Conservation (phyloP, 139 green algal species). For the Nannochloris sp. region DNA sequence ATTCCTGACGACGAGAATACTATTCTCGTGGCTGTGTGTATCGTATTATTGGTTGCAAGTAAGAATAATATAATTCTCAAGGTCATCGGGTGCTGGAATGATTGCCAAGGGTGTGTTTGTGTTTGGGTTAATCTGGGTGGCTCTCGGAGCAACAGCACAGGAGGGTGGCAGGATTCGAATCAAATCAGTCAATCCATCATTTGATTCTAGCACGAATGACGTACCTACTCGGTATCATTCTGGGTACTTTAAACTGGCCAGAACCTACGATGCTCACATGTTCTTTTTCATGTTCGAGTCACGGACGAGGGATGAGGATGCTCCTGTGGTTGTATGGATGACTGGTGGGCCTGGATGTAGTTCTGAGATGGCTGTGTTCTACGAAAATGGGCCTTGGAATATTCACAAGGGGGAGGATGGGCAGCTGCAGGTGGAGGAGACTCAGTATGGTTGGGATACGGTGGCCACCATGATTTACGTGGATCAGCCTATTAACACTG, state of each 20-base stretch:
- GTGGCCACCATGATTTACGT: constrained; percentile 30
- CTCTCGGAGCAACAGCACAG: too few species aligned
- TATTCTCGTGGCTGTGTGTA: too few species aligned
- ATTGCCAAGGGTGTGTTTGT: too few species aligned
- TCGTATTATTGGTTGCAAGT: too few species aligned
- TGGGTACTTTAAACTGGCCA: constrained; percentile 67
- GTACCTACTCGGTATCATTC: too few species aligned
- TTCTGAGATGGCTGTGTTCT: constrained; percentile 84
- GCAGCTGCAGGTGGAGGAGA: constrained; percentile 46
- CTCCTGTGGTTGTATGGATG: constrained; percentile 64
- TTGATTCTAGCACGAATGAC: too few species aligned
- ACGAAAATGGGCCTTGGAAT: constrained; percentile 59
- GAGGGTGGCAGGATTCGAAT: too few species aligned
- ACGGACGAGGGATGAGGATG: constrained; percentile 21
- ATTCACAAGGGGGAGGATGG: constrained; percentile 45
- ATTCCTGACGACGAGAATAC: too few species aligned
- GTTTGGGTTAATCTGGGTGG: too few species aligned
- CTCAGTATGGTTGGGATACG: constrained; percentile 38
- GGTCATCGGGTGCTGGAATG: too few species aligned
- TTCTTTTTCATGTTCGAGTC: constrained; percentile 87
- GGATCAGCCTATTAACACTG: constrained; percentile 91
- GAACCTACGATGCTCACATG: constrained; percentile 55
- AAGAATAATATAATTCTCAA: too few species aligned
- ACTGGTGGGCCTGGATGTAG: constrained; percentile 87
- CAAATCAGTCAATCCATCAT: too few species aligned